A percentile compares a stretch with the other conserved stretches of the same genome.
Conservation (phyloP, 2,329 filamentous ascomycete species). For the Hirsutella minnesotensis region DNA sequence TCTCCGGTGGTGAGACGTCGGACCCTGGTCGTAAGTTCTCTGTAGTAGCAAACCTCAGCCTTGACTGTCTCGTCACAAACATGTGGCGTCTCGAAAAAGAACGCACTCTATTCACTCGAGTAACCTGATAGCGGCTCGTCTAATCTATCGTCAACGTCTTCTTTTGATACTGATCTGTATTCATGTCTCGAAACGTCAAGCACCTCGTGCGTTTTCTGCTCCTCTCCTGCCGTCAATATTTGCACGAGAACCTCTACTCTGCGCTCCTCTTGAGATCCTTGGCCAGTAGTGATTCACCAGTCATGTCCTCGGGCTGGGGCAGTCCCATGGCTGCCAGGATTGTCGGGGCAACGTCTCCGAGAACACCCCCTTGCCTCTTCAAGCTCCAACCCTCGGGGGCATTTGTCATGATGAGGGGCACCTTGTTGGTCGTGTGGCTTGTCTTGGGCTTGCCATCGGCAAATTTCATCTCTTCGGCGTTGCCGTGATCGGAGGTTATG, state of each 20-base stretch:
- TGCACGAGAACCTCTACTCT: constrained; percentile 10
- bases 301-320: constrained; percentile 85
- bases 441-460: constrained; percentile 94
- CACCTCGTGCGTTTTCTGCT: no score
- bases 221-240: no score
- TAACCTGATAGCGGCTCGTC: no score
- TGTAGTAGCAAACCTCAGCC: no score
- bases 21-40: no score
- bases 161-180: no score
- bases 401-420: constrained; percentile 97
- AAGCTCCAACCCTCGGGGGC: constrained; percentile 81
- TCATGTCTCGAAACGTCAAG: no score
- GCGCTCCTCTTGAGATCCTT: constrained; percentile 43
- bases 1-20: no score
- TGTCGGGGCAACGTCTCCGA: constrained; percentile 95
- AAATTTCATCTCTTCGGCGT: constrained; percentile 99
- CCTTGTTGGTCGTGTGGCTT: constrained; percentile 93
- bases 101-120: no score
- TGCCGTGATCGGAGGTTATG: constrained; percentile 93
- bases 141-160: no score
- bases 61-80: no score
- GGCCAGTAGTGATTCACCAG: constrained; percentile 69
- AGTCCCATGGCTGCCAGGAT: constrained; percentile 84
- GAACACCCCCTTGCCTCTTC: constrained; percentile 74
- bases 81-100: no score